Base-by-base conservation (phyloP, 495 filamentous ascomycete species). In the Penicillium egyptiacum region DNA sequence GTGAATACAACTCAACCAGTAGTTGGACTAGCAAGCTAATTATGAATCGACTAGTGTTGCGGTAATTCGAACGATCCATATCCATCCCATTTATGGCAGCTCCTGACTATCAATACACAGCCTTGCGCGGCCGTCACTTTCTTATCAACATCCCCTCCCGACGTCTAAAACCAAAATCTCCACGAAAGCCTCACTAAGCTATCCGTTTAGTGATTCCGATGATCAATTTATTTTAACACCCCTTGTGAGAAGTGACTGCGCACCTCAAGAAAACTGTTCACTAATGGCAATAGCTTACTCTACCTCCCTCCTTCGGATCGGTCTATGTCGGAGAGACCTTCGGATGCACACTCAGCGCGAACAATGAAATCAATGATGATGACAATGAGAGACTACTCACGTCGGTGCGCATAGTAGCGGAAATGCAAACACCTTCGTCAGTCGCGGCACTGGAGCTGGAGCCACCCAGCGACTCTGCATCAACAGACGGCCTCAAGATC, bases 241-340 rank as follows among this genome's bases (percentile, higher is more conserved):
- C 35, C 75, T 86, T 45, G 83, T 86, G 71, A 45, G 74, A 43
- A 20, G 17, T 26, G 17, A 37, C 16, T 5, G 20, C 17, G 43
- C 40, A n/a, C 20, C 40, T 51, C 12, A 43, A 9, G 33, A 17
- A 26, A 26, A 45, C 9, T 19, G 25, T 9, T 41, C 23, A 31
- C 49, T 58, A 45, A 57, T 23, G 46, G 19, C 16, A 33, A 53
- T 42, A 86, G 83, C 81, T 97, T 60, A 96, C 89, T n/a, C 85
- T 98, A 4, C 94, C 94, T 6, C 89, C 91, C 1, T 84, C 91
- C 5, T 98, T 98, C 69, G 94, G 92, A 51, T 90, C 89, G 10
- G 91, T 92, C 48, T 97, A 97, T 60, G 92, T 98, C 41, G 94
- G 94, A 56, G 92, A 98, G 76, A 91, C 89, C 2, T 98, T 98